Evolutionary conservation across 2,329 filamentous ascomycete genomes (phyloP).

Genomic region (Dothistroma pini): DNA sequence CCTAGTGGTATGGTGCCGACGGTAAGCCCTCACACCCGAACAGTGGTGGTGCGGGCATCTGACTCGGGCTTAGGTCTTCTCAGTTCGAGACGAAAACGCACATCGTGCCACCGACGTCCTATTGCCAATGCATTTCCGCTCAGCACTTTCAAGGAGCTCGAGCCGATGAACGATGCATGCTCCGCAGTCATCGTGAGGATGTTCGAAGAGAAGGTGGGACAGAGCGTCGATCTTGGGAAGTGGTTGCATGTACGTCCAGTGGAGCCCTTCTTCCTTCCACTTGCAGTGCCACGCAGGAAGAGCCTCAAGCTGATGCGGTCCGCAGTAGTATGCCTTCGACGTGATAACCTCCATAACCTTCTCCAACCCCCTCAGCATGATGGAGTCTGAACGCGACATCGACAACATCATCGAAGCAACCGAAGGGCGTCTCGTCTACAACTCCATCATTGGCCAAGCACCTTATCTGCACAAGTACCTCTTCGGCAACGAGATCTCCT

Average conservation of each 20-base stretch:
- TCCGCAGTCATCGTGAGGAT: constrained; percentile 21
- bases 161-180: constrained; percentile 28
- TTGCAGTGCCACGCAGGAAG: neutral
- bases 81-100: constrained; percentile 39
- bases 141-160: constrained; percentile 24
- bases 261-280: neutral
- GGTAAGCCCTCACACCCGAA: neutral
- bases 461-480: constrained; percentile 22
- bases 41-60: no score
- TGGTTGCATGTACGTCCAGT: constrained; percentile 21
- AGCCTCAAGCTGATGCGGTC: neutral
- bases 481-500: constrained; percentile 22
- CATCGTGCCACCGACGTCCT: constrained; percentile 38
- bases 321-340: constrained; percentile 24
- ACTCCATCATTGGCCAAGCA: constrained; percentile 24
- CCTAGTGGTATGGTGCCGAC: constrained; percentile 16
- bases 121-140: constrained; percentile 25
- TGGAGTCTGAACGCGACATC: constrained; percentile 22
- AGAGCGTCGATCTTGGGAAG: constrained; percentile 22
- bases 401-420: constrained; percentile 16
- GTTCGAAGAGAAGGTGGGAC: constrained; percentile 17
- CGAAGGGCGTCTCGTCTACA: constrained; percentile 24
- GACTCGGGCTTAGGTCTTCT: no score
- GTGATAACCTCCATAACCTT: constrained; percentile 28
- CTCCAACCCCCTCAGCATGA: constrained; percentile 20